Evolutionary conservation across 305 asterid genomes (phyloP), one percentile per base, ranked within the genome.

Genomic region (Ilex paraguariensis): DNA sequence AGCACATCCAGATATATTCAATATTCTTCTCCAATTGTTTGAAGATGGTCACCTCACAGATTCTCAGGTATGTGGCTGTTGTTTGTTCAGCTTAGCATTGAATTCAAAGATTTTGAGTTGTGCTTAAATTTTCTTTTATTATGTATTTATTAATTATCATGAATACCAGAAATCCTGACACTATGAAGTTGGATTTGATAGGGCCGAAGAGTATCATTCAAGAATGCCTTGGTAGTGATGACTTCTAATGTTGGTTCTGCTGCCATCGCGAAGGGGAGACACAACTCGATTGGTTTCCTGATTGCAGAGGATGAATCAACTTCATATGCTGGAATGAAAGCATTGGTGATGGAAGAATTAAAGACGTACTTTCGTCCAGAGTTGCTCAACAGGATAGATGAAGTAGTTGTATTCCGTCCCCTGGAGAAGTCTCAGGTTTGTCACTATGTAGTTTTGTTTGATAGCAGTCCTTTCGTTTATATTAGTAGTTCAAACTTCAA

Each of bases 191-290:
- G 54, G 57, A 31, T 63, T 64, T 9, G 15, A 71, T 65, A 92
- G 98, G 97, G 97, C 64, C 88, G 97, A 73, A 87, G 95, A 79
- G 98, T 92, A 21, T 92, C 98, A 40, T 92, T 92, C 73, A 90
- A 90, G 88, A 92, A 92, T 39, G 90, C 95, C 51, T 70, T 92
- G 73, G 66, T 92, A 56, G 86, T 92, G 70, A 90, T 92, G 98
- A 90, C 98, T 62, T 92, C 98, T 63, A 92, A 92, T 48, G 78
- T 92, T 53, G 97, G 98, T 54, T 92, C 98, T n/a, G 67, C 84
- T 62, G 96, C 96, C 68, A 87, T 92, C 58, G 94, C 87, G 11
- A 87, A 87, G 76, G 95, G 97, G 39, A 79, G 90, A 66, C 70
- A 69, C 42, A 90, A 78, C 57, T 58, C 84, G 28, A 75, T 92